Evolutionary conservation across 1,284 basidiomycete species (phyloP), one percentile per base, ranked within the genome.

Genomic region (Vanrija pseudolonga): DNA sequence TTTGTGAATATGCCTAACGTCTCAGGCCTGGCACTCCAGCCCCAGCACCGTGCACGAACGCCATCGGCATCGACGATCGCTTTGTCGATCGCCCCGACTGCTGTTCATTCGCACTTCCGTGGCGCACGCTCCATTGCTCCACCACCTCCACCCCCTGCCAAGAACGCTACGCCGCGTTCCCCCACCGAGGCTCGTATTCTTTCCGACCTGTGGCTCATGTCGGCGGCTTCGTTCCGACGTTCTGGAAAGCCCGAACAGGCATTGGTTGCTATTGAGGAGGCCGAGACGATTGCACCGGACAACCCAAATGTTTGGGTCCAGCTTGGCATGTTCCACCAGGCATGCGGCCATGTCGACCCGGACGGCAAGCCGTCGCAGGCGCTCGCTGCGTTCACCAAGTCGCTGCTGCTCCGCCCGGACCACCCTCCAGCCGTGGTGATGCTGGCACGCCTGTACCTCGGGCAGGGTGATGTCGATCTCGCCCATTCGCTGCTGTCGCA

Each of bases 291-390:
- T 59, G 90, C 95, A 70, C 87, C 90, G 57, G 82, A 84, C 37
- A 90, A 93, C 70, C 85, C 92, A 1, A 86, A 85, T 32, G 90
- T 98, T 14, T 98, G 94, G 93, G 88, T 95, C 8, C 94, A 93
- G 86, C 80, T 93, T 40, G 90, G 89, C 0, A 68, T 92, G 23
- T 90, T 91, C 70, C 81, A 89, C 63, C 69, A 80, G n/a, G 53
- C 59, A 1, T 42, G 49, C 38, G 28, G 36, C 12, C 42, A 8
- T 3, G 39, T 46, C 8, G 48, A 28, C 28, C 45, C 43, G 24
- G 19, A 24, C 9, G 40, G 45, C 15, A 38, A 43, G 7, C n/a
- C 40, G 2, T 23, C 42, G 24, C 48, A 51, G 19, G 51, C 89
- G 0, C 77, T 86, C 22, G 83, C 89, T 45, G 81, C 89, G 1